These are phyloP conservation scores for Gastrodia elata DNA, from an alignment of 106 monocot species.

Conservation along the genomic window DNA sequence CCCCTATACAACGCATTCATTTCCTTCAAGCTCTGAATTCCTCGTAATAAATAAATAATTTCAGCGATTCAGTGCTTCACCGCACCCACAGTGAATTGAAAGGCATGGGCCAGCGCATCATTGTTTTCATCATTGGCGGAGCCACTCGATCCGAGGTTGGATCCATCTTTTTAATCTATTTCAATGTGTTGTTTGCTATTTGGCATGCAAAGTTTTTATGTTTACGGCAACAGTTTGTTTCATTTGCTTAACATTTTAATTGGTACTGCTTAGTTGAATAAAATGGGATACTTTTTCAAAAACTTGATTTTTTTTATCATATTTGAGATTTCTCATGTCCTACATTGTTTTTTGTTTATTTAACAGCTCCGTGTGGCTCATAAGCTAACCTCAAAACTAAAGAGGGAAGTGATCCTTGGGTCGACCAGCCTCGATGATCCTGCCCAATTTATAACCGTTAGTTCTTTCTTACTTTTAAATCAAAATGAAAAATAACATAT, in stretches of 20 bases:
- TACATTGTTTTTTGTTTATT: too few relatives aligned
- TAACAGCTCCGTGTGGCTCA: conserved; percentile 66
- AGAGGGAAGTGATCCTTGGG: conserved; percentile 85
- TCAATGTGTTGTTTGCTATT: background rate
- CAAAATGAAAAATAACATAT: too few relatives aligned
- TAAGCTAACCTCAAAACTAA: conserved; percentile 76
- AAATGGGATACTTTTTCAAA: too few relatives aligned
- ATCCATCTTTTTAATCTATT: too few relatives aligned
- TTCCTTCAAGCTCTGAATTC: background rate
- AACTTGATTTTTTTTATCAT: too few relatives aligned
- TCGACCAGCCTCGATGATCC: conserved; percentile 90
- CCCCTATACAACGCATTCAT: background rate
- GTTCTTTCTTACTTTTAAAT: too few relatives aligned
- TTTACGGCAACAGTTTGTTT: too few relatives aligned
- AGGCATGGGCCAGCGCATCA: conserved; percentile 59
- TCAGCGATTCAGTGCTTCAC: conserved; percentile 51
- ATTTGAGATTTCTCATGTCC: too few relatives aligned
- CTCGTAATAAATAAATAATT: background rate
- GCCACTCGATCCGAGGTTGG: conserved; percentile 77
- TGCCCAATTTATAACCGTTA: conserved; percentile 78
- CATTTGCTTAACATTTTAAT: too few relatives aligned
- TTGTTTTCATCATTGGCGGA: conserved; percentile 76
- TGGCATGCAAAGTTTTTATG: too few relatives aligned
- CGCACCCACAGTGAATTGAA: conserved; percentile 57
- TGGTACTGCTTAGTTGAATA: too few relatives aligned